Conservation (phyloP, 768 basidiomycete genomes). For the Pulveroboletus sp. region DNA sequence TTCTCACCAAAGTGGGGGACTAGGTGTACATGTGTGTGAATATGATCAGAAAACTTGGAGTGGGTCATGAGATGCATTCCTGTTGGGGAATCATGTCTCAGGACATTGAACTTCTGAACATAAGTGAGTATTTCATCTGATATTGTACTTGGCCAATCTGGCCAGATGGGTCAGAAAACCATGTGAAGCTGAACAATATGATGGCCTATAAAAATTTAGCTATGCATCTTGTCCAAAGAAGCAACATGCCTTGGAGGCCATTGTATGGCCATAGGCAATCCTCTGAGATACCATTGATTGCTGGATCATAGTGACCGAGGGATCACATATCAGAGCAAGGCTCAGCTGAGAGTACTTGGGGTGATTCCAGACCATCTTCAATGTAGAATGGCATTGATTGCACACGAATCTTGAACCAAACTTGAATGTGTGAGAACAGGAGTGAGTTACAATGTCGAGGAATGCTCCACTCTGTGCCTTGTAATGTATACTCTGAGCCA, state of each 20-base stretch:
- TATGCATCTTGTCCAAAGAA: neutral
- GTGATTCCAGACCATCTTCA: neutral
- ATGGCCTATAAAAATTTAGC: neutral
- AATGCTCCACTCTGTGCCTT: neutral
- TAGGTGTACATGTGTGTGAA: neutral
- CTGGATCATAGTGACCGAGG: neutral
- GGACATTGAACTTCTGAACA: neutral
- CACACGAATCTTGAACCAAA: neutral
- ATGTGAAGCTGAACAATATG: neutral
- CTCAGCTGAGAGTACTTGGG: neutral
- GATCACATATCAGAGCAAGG: neutral
- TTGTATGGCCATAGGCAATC: neutral
- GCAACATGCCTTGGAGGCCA: neutral
- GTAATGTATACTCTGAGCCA: neutral
- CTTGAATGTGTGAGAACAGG: neutral
- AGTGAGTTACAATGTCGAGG: neutral
- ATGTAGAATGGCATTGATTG: neutral
- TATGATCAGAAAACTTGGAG: neutral
- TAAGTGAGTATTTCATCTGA: neutral
- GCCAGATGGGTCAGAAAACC: neutral
- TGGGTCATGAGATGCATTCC: neutral
- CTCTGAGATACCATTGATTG: neutral
- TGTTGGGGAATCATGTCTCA: neutral
- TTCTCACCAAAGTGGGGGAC: neutral
- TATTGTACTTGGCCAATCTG: neutral